A percentile compares a stretch with the other conserved stretches of the same genome.
Evolutionary conservation across 441 rosid genomes (phyloP).

Genomic region (Jatropha podagrica): DNA sequence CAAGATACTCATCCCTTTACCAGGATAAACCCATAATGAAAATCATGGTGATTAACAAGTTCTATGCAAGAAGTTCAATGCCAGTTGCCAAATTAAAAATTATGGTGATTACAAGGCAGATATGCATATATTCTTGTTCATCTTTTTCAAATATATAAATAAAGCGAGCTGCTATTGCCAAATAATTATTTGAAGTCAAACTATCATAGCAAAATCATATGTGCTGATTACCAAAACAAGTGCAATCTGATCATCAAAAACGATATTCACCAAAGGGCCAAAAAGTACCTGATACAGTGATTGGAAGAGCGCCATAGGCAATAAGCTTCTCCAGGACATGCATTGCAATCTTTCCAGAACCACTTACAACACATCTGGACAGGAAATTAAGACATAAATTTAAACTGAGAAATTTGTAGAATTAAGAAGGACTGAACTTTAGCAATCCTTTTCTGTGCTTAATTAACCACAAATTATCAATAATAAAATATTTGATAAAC

Average conservation of each 20-base stretch:
- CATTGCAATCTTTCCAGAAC: slow-evolving; percentile 98
- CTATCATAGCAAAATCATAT: background rate
- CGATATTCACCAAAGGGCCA: slow-evolving; percentile 10
- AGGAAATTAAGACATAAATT: slow-evolving; percentile 23
- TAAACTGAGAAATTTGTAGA: background rate
- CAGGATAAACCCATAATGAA: background rate
- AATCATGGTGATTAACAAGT: background rate
- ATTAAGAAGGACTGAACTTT: background rate
- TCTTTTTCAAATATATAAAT: background rate
- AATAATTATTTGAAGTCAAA: background rate
- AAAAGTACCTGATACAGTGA: slow-evolving; percentile 80
- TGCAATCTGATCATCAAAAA: background rate
- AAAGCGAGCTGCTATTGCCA: background rate
- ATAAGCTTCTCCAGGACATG: slow-evolving; percentile 97
- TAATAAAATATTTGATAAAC: background rate
- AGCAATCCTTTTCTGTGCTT: background rate
- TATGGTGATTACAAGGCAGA: background rate
- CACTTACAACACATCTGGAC: slow-evolving; percentile 90
- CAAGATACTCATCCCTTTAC: no score
- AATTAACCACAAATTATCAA: background rate
- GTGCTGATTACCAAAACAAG: background rate
- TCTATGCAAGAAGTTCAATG: background rate
- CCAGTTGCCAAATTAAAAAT: background rate
- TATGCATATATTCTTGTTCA: background rate
- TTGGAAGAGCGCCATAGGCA: slow-evolving; percentile 93